phyloP scores from a whole-genome alignment of 148 eudicot species.

The Camellia granthamiana region DNA sequence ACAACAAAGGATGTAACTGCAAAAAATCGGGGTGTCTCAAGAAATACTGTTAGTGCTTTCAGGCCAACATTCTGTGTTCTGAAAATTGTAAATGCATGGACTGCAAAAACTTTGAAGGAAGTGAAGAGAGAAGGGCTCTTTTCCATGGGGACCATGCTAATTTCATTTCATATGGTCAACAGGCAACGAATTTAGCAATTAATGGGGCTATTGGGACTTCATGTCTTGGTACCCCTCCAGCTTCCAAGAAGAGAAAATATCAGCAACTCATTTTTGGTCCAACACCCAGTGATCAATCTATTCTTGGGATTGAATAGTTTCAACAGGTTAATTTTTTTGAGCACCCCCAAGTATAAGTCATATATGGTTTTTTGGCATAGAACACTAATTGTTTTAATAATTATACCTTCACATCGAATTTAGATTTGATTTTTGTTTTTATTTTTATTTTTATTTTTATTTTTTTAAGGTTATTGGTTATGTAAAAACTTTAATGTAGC shows the following conservation, averaged over 20 bases:
- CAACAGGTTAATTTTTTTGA: conserved; percentile 28
- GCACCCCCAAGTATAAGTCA: not conserved
- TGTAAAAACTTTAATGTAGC: not conserved
- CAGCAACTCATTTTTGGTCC: conserved; percentile 31
- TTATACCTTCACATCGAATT: not conserved
- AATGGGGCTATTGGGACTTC: conserved; percentile 47
- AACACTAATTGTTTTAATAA: not conserved
- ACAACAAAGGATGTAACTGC: conserved; percentile 83
- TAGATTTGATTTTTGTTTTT: not conserved
- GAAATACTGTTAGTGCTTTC: conserved; percentile 87
- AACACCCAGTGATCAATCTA: conserved; percentile 24
- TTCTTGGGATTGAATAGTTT: conserved; percentile 22
- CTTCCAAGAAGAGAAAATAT: conserved; percentile 41
- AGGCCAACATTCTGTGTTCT: conserved; percentile 72
- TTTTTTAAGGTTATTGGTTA: not conserved
- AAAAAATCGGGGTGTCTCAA: conserved; percentile 79
- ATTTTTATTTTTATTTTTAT: not conserved
- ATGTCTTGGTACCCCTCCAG: conserved; percentile 36
- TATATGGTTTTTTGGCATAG: not conserved
- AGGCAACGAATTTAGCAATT: conserved; percentile 50
- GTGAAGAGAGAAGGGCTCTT: conserved; percentile 61
- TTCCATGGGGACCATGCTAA: conserved; percentile 33
- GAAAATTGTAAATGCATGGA: conserved; percentile 77
- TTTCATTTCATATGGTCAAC: conserved; percentile 31
- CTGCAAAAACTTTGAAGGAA: conserved; percentile 81